These are phyloP conservation scores for Leptodermis oblonga DNA, from an alignment of 257 asterid species.

Conservation along the genomic window DNA sequence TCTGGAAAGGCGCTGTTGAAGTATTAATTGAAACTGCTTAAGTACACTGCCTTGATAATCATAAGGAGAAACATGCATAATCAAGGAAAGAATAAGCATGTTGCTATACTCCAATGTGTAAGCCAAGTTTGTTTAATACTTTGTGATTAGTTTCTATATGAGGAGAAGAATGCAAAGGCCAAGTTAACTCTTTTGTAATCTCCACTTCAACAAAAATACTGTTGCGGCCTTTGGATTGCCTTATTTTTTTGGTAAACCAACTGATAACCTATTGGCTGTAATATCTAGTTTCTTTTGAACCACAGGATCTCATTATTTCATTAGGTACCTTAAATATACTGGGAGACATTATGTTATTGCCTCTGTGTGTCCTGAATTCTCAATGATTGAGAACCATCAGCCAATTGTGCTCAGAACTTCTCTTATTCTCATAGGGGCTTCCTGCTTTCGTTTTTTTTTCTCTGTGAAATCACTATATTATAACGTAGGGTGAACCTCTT, in stretches of 20 bases:
- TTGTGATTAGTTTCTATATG: neutral
- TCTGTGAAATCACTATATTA: too few species aligned
- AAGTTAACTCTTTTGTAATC: too few species aligned
- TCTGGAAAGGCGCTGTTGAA: neutral
- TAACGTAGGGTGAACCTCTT: too few species aligned
- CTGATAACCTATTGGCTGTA: too few species aligned
- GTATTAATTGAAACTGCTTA: neutral
- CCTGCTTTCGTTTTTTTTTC: too few species aligned
- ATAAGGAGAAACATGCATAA: neutral
- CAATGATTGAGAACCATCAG: neutral
- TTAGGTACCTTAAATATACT: neutral
- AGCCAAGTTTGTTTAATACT: neutral
- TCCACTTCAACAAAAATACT: too few species aligned
- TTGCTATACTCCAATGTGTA: neutral
- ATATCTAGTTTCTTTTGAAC: too few species aligned
- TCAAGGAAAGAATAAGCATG: neutral
- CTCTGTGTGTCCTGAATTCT: neutral
- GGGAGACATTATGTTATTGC: neutral
- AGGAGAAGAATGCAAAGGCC: constrained; percentile 1
- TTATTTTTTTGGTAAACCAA: neutral
- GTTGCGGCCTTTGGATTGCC: too few species aligned
- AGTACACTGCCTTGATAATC: neutral
- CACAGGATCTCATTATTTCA: too few species aligned
- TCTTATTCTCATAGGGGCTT: neutral
- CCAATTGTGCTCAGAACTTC: neutral